Conservation (phyloP, 169 alveolate genomes). For the Blepharisma undulans region DNA sequence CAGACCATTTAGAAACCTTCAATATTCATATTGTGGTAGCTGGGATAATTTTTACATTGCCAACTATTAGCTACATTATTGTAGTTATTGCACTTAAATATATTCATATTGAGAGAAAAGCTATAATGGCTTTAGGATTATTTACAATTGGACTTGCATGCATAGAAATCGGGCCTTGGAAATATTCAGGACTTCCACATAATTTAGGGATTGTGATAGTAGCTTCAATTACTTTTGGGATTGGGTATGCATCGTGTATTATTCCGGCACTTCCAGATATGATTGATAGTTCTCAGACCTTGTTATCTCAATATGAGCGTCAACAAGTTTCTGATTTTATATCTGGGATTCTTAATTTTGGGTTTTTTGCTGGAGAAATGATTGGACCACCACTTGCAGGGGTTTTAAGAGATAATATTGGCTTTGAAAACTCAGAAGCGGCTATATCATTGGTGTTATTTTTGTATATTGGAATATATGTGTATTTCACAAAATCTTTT, state of each 20-base stretch:
- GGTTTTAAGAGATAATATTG: constrained; percentile 13
- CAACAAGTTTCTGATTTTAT: neutral
- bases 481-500: neutral
- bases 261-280: constrained; percentile 13
- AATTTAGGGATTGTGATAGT: neutral
- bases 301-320: neutral
- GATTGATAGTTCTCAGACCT: neutral
- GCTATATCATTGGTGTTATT: neutral
- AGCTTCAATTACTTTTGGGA: neutral
- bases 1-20: neutral
- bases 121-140: neutral
- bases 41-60: constrained; percentile 1
- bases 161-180: constrained; percentile 24
- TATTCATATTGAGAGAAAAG: neutral
- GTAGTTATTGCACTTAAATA: neutral
- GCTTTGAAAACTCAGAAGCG: constrained; percentile 15
- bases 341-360: neutral
- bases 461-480: neutral
- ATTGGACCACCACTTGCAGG: constrained; percentile 19
- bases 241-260: neutral
- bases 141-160: neutral
- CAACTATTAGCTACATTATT: neutral
- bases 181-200: neutral
- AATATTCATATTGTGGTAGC: neutral
- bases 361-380: neutral